A percentile compares a stretch with the other conserved stretches of the same genome.
Conservation (phyloP, 2,329 filamentous ascomycete species). For the Aspergillus intermedius region DNA sequence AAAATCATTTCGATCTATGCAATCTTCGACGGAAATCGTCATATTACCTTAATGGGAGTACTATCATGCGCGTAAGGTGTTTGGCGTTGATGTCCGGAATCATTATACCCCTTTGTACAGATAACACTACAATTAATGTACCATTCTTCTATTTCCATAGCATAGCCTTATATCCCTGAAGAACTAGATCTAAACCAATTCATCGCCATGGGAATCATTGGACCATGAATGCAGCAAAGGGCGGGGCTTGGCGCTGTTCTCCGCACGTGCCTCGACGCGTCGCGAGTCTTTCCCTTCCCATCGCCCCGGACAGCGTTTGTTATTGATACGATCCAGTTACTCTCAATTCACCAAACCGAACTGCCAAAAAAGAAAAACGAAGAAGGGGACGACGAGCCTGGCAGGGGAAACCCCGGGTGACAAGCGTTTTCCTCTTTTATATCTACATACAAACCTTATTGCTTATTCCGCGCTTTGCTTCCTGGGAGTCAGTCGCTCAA, state of each 20-base stretch:
- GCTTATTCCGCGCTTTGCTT: constrained; percentile 6
- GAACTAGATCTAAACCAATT: too few relatives aligned
- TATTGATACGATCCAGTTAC: neutral
- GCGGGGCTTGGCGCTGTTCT: constrained; percentile 15
- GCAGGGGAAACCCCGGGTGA: neutral
- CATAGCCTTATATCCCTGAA: too few relatives aligned
- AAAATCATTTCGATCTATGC: too few relatives aligned
- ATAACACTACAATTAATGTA: too few relatives aligned
- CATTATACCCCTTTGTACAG: neutral
- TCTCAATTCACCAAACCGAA: neutral
- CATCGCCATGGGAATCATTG: neutral
- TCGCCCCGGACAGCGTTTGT: neutral
- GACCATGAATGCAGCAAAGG: constrained; percentile 6
- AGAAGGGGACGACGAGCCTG: neutral
- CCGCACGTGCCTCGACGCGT: constrained; percentile 21
- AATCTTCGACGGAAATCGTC: too few relatives aligned
- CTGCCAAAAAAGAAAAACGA: neutral
- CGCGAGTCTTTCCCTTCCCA: constrained; percentile 13
- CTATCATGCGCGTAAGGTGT: neutral
- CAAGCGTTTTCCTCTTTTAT: neutral
- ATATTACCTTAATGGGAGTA: neutral
- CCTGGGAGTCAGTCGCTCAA: neutral
- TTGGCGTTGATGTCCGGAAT: neutral
- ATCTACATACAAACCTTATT: neutral
- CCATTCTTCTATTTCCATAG: too few relatives aligned